phyloP scores from a whole-genome alignment of 2,329 filamentous ascomycete genomes.

The Colletotrichum orchidophilum region DNA sequence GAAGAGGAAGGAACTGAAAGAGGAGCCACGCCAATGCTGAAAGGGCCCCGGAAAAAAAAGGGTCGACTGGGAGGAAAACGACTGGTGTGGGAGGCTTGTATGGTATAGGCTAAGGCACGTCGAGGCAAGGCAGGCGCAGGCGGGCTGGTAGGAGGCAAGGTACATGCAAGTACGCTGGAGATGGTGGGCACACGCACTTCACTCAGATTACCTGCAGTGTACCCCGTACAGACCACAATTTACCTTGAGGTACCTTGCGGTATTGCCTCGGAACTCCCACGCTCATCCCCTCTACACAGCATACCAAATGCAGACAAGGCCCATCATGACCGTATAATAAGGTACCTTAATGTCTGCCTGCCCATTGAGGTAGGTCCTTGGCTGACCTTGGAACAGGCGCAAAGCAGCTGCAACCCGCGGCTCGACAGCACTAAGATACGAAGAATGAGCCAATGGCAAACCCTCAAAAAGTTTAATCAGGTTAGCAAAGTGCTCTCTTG shows the following conservation, averaged over 20 bases:
- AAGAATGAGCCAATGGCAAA: constrained; percentile 15
- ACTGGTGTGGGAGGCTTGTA: constrained; percentile 28
- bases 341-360: neutral
- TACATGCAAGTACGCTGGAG: constrained; percentile 22
- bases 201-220: constrained; percentile 1
- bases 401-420: constrained; percentile 16
- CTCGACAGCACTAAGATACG: constrained; percentile 10
- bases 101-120: constrained; percentile 26
- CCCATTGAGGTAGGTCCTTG: neutral
- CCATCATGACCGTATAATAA: neutral
- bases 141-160: constrained; percentile 7
- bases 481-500: constrained; percentile 4
- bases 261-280: neutral
- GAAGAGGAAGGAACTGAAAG: constrained; percentile 29
- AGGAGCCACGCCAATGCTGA: constrained; percentile 25
- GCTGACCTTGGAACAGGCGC: constrained; percentile 3
- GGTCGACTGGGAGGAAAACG: constrained; percentile 25
- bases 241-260: too few species aligned
- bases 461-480: constrained; percentile 16
- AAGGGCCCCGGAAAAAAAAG: constrained; percentile 25
- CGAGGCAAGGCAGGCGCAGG: constrained; percentile 17
- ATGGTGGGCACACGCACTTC: neutral
- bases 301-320: too few species aligned
- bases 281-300: neutral
- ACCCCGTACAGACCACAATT: neutral